Percentiles rank a stretch among this genome's conserved stretches.
phyloP scores from a whole-genome alignment of 2,329 filamentous ascomycete genomes.

The Pseudocercospora vitis region DNA sequence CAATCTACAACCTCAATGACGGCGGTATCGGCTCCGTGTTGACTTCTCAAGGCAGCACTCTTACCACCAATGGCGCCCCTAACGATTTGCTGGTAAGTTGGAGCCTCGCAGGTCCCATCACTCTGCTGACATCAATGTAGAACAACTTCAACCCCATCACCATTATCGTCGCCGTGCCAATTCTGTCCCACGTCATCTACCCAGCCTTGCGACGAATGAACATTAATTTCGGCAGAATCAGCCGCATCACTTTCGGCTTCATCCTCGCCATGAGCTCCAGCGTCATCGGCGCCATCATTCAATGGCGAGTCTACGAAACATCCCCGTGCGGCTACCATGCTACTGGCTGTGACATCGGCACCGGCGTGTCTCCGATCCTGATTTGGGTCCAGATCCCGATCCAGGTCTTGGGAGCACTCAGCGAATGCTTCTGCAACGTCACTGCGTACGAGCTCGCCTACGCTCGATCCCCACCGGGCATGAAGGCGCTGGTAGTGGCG shows the following conservation, averaged over 20 bases:
- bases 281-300: conserved; percentile 54
- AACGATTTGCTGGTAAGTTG: conserved; percentile 44
- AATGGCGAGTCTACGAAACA: conserved; percentile 54
- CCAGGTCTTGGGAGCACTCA: conserved; percentile 41
- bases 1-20: conserved; percentile 40
- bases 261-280: conserved; percentile 53
- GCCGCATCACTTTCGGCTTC: conserved; percentile 52
- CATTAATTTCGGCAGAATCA: conserved; percentile 49
- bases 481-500: conserved; percentile 46
- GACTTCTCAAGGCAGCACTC: conserved; percentile 26
- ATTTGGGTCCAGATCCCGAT: conserved; percentile 35
- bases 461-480: conserved; percentile 43
- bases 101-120: not conserved
- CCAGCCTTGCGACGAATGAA: conserved; percentile 43
- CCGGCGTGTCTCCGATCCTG: conserved; percentile 20
- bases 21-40: conserved; percentile 34
- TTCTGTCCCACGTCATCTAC: conserved; percentile 44
- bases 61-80: conserved; percentile 39
- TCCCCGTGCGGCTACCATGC: conserved; percentile 49
- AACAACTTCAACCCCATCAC: conserved; percentile 48
- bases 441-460: conserved; percentile 50
- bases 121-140: conserved; percentile 1
- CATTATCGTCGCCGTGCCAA: conserved; percentile 46
- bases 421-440: conserved; percentile 43
- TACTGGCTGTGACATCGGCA: conserved; percentile 21